A percentile compares a stretch with the other conserved stretches of the same genome.
These are phyloP conservation scores for Pterulicium gracile DNA, from an alignment of 1,284 basidiomycete genomes.

Conservation along the genomic window DNA sequence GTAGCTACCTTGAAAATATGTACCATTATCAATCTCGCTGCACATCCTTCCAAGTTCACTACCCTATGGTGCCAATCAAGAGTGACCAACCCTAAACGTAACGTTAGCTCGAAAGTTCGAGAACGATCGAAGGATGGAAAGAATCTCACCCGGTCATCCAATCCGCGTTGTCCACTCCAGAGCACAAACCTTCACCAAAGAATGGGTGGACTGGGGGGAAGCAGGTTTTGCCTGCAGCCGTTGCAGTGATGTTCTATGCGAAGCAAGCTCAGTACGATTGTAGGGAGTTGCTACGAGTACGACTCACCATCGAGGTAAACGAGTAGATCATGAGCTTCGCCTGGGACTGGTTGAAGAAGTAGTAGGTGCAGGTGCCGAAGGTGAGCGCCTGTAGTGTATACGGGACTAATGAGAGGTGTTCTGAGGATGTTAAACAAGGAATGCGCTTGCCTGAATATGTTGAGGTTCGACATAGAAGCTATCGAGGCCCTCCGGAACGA, in stretches of 20 bases:
- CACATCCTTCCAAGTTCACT: no score
- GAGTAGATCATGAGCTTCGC: background rate
- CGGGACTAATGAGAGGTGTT: background rate
- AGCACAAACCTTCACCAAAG: background rate
- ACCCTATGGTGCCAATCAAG: no score
- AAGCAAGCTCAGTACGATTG: no score
- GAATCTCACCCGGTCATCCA: no score
- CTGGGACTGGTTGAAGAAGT: background rate
- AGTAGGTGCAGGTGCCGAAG: background rate
- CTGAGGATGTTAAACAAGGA: background rate
- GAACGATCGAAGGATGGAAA: no score
- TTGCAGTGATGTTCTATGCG: background rate
- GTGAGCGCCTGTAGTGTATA: background rate
- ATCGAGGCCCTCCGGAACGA: background rate
- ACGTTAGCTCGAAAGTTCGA: no score
- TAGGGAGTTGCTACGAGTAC: background rate
- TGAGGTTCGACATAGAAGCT: background rate
- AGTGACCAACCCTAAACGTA: no score
- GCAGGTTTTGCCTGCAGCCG: background rate
- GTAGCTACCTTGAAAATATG: no score
- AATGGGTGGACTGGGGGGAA: background rate
- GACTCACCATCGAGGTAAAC: background rate
- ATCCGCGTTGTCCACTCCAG: no score
- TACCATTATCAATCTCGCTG: no score
- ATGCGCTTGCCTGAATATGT: background rate